Conservation (phyloP, 1,284 basidiomycete genomes). For the Afroboletus lepidellus region DNA sequence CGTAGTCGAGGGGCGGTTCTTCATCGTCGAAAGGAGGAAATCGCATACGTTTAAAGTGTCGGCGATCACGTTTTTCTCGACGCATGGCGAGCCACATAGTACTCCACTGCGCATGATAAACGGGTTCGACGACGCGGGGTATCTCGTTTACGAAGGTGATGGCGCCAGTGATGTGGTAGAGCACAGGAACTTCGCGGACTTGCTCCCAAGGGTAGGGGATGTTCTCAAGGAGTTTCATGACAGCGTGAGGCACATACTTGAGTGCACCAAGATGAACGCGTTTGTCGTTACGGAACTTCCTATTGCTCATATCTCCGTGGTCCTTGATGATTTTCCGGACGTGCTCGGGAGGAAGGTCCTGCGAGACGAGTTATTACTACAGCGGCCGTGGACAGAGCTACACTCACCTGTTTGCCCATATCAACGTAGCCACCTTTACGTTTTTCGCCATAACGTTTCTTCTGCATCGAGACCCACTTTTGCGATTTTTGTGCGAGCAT, state of each 20-base stretch:
- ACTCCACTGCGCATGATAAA: constrained; percentile 99
- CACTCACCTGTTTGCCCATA: constrained; percentile 85
- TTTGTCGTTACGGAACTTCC: constrained; percentile 98
- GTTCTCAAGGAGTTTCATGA: constrained; percentile 99
- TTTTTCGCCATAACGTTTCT: constrained; percentile 87
- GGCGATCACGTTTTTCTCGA: constrained; percentile 96
- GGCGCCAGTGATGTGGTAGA: constrained; percentile 99
- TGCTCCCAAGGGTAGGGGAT: constrained; percentile 99
- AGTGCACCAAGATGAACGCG: constrained; percentile 97
- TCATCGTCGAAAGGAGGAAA: constrained; percentile 99
- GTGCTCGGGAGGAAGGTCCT: constrained; percentile 91
- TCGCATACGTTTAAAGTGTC: constrained; percentile 99
- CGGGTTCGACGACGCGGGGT: constrained; percentile 93
- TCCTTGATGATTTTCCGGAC: constrained; percentile 98
- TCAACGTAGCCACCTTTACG: constrained; percentile 87
- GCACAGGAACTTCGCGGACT: constrained; percentile 93
- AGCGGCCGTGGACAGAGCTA: constrained; percentile 12
- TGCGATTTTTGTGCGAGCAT: constrained; percentile 81
- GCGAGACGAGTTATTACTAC: constrained; percentile 6
- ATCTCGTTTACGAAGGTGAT: constrained; percentile 99
- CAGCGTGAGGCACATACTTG: constrained; percentile 99
- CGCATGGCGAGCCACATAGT: constrained; percentile 99
- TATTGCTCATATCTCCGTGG: constrained; percentile 95
- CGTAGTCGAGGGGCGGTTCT: constrained; percentile 97
- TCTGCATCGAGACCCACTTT: constrained; percentile 95